phyloP scores from a whole-genome alignment of 2,329 filamentous ascomycete genomes.

The Sporothrix euskadiensis region DNA sequence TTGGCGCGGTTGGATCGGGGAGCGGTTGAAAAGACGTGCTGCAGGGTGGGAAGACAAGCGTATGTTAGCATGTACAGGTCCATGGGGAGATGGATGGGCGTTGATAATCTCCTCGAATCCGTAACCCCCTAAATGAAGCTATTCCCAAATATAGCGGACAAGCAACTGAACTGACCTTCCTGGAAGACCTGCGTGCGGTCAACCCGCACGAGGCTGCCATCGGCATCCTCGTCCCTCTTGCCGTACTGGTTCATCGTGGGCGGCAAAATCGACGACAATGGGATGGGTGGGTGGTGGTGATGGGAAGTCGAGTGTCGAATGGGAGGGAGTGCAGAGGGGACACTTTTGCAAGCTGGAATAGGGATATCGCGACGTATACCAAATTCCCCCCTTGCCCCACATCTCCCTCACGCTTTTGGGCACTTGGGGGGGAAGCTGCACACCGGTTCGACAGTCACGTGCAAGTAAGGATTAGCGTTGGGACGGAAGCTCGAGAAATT shows the following conservation, averaged over 20 bases:
- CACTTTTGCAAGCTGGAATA: slow-evolving; percentile 30
- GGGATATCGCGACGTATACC: slow-evolving; percentile 34
- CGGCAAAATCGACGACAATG: slow-evolving; percentile 31
- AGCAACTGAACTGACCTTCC: slow-evolving; percentile 68
- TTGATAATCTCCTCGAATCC: not conserved
- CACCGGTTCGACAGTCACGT: slow-evolving; percentile 26
- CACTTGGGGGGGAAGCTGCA: slow-evolving; percentile 12
- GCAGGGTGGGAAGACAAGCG: slow-evolving; percentile 30
- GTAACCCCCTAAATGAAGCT: slow-evolving; percentile 20
- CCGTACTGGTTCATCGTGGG: slow-evolving; percentile 81
- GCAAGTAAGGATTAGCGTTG: not conserved
- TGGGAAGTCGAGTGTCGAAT: slow-evolving; percentile 5
- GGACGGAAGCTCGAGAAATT: not conserved
- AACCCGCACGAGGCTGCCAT: slow-evolving; percentile 90
- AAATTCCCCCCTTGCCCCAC: slow-evolving; percentile 33
- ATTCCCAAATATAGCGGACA: slow-evolving; percentile 7
- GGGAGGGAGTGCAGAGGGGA: slow-evolving; percentile 15
- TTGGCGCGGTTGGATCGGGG: slow-evolving; percentile 93
- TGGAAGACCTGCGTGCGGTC: slow-evolving; percentile 98
- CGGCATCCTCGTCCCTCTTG: slow-evolving; percentile 99
- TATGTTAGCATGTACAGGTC: not conserved
- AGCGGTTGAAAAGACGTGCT: slow-evolving; percentile 98
- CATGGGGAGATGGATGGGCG: not conserved
- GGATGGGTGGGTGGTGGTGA: not conserved
- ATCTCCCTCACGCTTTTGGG: slow-evolving; percentile 14